These are phyloP conservation scores for Cardiospermum halicacabum DNA, from an alignment of 345 rosid species.

Conservation along the genomic window DNA sequence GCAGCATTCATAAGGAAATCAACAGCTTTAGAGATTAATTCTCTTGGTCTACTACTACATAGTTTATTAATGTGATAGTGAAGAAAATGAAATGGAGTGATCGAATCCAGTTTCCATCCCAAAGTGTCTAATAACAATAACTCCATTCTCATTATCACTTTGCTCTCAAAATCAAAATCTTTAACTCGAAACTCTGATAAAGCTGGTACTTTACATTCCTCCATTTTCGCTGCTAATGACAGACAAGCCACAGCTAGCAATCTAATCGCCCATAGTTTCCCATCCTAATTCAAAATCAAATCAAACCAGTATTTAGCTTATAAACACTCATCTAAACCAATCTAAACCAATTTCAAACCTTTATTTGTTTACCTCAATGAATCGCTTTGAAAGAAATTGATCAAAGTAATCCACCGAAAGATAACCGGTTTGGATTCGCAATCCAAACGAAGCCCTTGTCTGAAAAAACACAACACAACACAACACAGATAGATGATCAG, in stretches of 20 bases:
- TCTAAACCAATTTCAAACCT: not conserved
- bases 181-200: constrained; percentile 48
- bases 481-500: constrained; percentile 3
- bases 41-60: constrained; percentile 26
- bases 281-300: constrained; percentile 39
- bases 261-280: constrained; percentile 65
- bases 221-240: constrained; percentile 86
- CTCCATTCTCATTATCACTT: constrained; percentile 64
- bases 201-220: constrained; percentile 56
- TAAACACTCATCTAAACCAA: not conserved
- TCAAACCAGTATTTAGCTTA: not conserved
- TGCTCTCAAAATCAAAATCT: constrained; percentile 43
- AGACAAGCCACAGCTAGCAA: constrained; percentile 72
- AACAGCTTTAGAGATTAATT: constrained; percentile 35
- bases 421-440: constrained; percentile 64
- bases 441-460: constrained; percentile 62
- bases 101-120: constrained; percentile 67
- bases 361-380: constrained; percentile 59
- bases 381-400: constrained; percentile 56
- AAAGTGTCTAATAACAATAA: constrained; percentile 56
- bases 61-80: constrained; percentile 49
- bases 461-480: constrained; percentile 33
- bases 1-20: constrained; percentile 43
- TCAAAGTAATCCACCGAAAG: constrained; percentile 65
- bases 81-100: constrained; percentile 75